These are phyloP conservation scores for Bjerkandera adusta DNA, from an alignment of 1,284 basidiomycete genomes.

Conservation along the genomic window DNA sequence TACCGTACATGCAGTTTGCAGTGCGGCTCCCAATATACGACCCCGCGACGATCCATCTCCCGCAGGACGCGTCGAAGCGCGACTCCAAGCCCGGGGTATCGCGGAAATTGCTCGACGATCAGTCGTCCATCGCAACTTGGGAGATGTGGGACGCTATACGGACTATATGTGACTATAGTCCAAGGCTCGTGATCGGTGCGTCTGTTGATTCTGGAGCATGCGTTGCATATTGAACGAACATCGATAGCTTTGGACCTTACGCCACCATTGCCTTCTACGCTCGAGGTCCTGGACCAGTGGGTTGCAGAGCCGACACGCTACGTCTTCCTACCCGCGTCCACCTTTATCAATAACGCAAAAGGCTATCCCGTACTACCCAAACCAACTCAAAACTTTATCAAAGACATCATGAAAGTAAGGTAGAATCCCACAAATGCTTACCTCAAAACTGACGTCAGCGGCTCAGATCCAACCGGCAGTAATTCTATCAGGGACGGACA, in stretches of 20 bases:
- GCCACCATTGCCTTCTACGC: slow-evolving; percentile 77
- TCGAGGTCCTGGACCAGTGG: slow-evolving; percentile 81
- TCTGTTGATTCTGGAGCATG: slow-evolving; percentile 18
- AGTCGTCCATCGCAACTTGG: slow-evolving; percentile 85
- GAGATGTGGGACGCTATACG: slow-evolving; percentile 98
- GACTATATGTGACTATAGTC: slow-evolving; percentile 84
- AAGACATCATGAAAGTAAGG: slow-evolving; percentile 82
- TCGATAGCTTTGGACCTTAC: slow-evolving; percentile 92
- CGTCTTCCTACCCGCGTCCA: slow-evolving; percentile 85
- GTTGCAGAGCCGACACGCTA: slow-evolving; percentile 87
- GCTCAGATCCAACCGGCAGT: slow-evolving; percentile 77
- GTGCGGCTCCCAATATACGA: slow-evolving; percentile 86
- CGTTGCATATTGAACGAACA: too few relatives aligned
- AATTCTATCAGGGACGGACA: slow-evolving; percentile 70
- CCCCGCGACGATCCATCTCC: slow-evolving; percentile 51
- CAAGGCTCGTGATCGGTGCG: slow-evolving; percentile 79
- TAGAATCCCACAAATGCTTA: slow-evolving; percentile 13
- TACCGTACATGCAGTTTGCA: slow-evolving; percentile 73
- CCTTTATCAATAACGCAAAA: slow-evolving; percentile 95
- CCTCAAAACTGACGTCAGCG: too few relatives aligned
- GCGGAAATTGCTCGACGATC: slow-evolving; percentile 14
- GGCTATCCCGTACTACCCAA: slow-evolving; percentile 97
- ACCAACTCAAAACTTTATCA: slow-evolving; percentile 84
- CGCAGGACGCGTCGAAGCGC: slow-evolving; percentile 25
- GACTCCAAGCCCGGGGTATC: slow-evolving; percentile 13